Conservation (phyloP, 2,329 filamentous ascomycete species). For the Ophiocordyceps polyrhachis-furcata region DNA sequence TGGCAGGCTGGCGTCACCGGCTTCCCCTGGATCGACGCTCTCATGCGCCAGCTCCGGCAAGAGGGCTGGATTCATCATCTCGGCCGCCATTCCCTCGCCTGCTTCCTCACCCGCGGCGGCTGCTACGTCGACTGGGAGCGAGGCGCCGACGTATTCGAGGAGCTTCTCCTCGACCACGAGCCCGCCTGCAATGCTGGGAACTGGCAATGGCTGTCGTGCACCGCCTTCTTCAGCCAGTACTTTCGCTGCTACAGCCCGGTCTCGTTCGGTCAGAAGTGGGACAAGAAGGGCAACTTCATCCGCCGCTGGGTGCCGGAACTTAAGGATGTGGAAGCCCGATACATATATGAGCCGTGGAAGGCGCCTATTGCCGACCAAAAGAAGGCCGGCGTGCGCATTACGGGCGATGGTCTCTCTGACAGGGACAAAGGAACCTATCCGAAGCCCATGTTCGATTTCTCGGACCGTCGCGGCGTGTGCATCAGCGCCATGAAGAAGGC, state of each 20-base stretch:
- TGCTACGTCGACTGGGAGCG: conserved; percentile 68
- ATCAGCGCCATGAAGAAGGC: conserved; percentile 52
- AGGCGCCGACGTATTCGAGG: conserved; percentile 61
- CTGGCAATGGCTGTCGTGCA: conserved; percentile 63
- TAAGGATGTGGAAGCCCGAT: conserved; percentile 40
- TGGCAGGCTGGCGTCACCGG: conserved; percentile 54
- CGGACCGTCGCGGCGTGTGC: conserved; percentile 40
- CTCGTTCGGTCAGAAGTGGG: conserved; percentile 59
- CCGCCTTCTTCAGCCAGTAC: conserved; percentile 57
- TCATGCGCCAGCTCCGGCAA: conserved; percentile 53
- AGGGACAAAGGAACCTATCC: conserved; percentile 38
- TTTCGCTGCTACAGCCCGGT: conserved; percentile 53
- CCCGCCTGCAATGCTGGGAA: conserved; percentile 56
- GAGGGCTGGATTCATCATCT: conserved; percentile 73
- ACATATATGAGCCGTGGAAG: conserved; percentile 67
- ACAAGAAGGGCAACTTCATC: conserved; percentile 47
- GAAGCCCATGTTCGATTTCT: conserved; percentile 63
- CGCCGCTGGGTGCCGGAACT: conserved; percentile 50
- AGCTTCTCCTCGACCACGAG: conserved; percentile 58
- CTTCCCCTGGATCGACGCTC: conserved; percentile 64
- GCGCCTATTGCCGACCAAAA: conserved; percentile 50
- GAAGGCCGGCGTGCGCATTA: conserved; percentile 44
- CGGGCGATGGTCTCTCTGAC: conserved; percentile 28
- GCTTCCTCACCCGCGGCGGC: conserved; percentile 62
- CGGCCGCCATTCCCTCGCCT: conserved; percentile 59